Evolutionary conservation across 139 green algal genomes (phyloP), one percentile per base, ranked within the genome.

Genomic region (Chlorella sp.): DNA sequence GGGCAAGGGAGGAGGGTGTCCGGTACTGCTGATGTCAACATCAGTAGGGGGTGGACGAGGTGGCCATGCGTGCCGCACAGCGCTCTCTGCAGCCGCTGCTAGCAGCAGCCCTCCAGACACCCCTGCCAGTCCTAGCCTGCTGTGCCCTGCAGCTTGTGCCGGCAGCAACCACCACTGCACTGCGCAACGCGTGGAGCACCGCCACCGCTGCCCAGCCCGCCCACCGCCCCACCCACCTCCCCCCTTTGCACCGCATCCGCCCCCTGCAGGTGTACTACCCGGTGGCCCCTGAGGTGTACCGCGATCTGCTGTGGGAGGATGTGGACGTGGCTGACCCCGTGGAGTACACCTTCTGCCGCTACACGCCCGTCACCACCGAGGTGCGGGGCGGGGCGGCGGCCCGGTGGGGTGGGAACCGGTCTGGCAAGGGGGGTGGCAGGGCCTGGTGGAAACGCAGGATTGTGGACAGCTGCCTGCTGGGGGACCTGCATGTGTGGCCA

Each of bases 291-390:
- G 87, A 90, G 68, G 87, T 90, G 19, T 83, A 88, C 69, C 65
- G 87, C 22, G 87, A 90, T 65, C 70, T 87, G 54, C 56, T 87
- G 58, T 90, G 87, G 87, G 87, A 90, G 46, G 87, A 90, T 68
- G 83, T 90, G n/a, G 81, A 86, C 56, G 81, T 90, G 51, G 83
- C 78, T 26, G 87, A 90, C 78, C 73, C 87, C 4, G 79, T 81
- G 32, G 87, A 90, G 69, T 90, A 90, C 77, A 88, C 83, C 32
- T 86, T 86, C 46, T 88, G 83, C 62, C 75, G 87, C 46, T 90
- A 90, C 82, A 90, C 87, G 22, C 87, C 87, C 34, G 72, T 90
- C 32, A 86, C 85, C 30, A 90, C 87, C 13, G 87, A 90, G 81
- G 81, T 81, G 41, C 43, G 72, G 4, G 34, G 34, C 34, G 8